Evolutionary conservation across 805 yeast genomes (phyloP), one percentile per base, ranked within the genome.

Genomic region (Pichia paraexigua): DNA sequence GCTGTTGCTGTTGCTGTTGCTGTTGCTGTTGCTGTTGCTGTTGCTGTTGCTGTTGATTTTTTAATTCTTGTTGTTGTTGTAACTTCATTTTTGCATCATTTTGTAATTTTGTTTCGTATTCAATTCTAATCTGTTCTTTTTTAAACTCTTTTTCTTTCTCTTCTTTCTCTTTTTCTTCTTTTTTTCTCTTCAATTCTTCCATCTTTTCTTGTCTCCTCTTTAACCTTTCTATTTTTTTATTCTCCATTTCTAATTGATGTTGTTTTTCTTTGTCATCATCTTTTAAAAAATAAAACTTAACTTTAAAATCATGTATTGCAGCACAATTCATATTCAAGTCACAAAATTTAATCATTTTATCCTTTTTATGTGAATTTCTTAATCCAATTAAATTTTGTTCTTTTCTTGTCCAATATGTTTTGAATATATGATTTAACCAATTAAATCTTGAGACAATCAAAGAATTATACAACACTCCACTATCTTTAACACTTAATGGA

Each of bases 261-360:
- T 71, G 64, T 57, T 68, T 72, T 55, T 83, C 88, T 24, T 77
- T 73, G 41, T 80, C 78, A 41, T 88, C 95, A 60, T 90, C 96
- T 60, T 87, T 87, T 48, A 89, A 78, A n/a, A 89, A 83, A 67
- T 87, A 94, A 32, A 94, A 66, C 54, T 95, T 71, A 2, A 85
- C 76, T 41, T 83, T 88, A 67, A 88, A 88, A 0, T 71, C 67
- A 67, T 92, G 99, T 0, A 97, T 96, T 0, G 97, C 98, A 22
- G 85, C 74, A 12, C 52, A 45, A 12, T 74, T 71, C 68, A 90
- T 67, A 1, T 71, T 69, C 54, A 91, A 81, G 58, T 91, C 97
- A 58, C 92, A 80, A 51, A 94, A 70, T 63, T 89, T 90, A 53
- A 89, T 84, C 96, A 91, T 90, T 51, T 82, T 82, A 56, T 92